Conservation (phyloP, 2,329 filamentous ascomycete species). For the Parastagonospora avenae region DNA sequence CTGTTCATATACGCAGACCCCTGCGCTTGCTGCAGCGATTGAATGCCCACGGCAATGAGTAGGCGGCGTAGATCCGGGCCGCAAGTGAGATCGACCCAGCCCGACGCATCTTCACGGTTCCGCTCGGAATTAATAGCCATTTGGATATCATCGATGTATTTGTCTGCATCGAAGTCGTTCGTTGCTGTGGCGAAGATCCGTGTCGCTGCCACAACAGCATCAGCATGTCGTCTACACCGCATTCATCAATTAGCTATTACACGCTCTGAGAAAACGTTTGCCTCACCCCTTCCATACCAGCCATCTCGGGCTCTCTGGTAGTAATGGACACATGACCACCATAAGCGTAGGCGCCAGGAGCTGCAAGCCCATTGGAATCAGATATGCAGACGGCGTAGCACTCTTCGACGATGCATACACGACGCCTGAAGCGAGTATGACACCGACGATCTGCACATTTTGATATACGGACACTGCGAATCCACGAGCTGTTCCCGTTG, state of each 20-base stretch:
- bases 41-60: conserved; percentile 17
- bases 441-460: conserved; percentile 14
- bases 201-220: conserved; percentile 7
- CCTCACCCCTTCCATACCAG: conserved; percentile 12
- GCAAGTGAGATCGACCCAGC: conserved; percentile 10
- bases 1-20: conserved; percentile 14
- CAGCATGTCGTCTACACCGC: conserved; percentile 3
- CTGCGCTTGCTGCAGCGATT: conserved; percentile 15
- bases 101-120: conserved; percentile 1
- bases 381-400: conserved; percentile 5
- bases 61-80: conserved; percentile 13
- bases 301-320: conserved; percentile 12
- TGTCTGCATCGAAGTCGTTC: conserved; percentile 8
- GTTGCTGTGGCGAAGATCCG: conserved; percentile 4
- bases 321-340: conserved; percentile 5
- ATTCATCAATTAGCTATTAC: not conserved
- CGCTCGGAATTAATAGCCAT: conserved; percentile 11
- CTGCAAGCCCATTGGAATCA: conserved; percentile 11
- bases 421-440: conserved; percentile 10
- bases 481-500: conserved; percentile 8
- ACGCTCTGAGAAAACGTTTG: not conserved
- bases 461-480: conserved; percentile 13
- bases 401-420: conserved; percentile 11
- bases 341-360: conserved; percentile 10
- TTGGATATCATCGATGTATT: conserved; percentile 11